These are phyloP conservation scores for Trichophyton simii DNA, from an alignment of 2,329 filamentous ascomycete species.

Conservation along the genomic window DNA sequence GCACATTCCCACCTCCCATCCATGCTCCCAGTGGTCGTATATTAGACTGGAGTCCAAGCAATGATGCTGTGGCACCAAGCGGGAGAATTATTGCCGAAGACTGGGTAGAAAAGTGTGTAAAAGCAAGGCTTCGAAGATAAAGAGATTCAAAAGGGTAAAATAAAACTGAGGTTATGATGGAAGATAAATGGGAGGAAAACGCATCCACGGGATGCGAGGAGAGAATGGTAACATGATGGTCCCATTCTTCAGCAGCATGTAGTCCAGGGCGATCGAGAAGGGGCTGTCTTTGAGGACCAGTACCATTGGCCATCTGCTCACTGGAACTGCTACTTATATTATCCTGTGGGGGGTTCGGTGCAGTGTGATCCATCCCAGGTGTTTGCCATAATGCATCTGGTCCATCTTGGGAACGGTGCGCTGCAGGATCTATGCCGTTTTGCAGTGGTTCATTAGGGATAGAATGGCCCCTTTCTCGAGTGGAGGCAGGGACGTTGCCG, in stretches of 20 bases:
- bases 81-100: constrained; percentile 12
- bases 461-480: background rate
- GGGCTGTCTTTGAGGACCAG: background rate
- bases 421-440: constrained; percentile 6
- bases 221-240: constrained; percentile 32
- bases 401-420: background rate
- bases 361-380: background rate
- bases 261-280: background rate
- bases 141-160: constrained; percentile 31
- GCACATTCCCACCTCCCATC: constrained; percentile 24
- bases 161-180: constrained; percentile 26
- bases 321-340: constrained; percentile 1
- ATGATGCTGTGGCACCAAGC: constrained; percentile 9
- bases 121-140: constrained; percentile 29
- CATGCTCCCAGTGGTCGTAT: constrained; percentile 23
- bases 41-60: constrained; percentile 17
- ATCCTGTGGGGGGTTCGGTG: background rate
- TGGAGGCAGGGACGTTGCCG: too few species aligned
- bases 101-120: constrained; percentile 24
- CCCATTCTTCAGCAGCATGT: background rate
- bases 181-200: constrained; percentile 30
- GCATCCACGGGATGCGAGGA: constrained; percentile 32
- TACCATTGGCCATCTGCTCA: background rate
- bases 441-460: background rate
- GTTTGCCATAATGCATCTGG: background rate